Base-by-base conservation (phyloP, 2,329 filamentous ascomycete genomes). In the Dothistroma pini region DNA sequence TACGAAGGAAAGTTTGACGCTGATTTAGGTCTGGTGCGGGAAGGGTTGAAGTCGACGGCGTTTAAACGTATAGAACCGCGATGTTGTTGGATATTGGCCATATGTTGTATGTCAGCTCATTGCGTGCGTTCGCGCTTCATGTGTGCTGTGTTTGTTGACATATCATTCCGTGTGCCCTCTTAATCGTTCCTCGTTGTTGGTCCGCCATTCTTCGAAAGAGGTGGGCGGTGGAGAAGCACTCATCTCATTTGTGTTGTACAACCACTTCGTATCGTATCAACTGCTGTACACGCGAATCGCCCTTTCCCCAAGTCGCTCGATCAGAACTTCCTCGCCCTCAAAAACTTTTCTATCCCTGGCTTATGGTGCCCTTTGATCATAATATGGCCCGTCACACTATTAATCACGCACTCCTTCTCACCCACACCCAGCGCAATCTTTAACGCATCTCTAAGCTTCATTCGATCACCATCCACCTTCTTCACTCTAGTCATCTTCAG, bases 381-480 rank as follows among this genome's bases (percentile, higher is more conserved):
- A 56, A 97, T 83, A 70, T 96, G 89, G 55, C 83, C 83, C 50
- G 89, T 96, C 55, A 88, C 77, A 38, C 75, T 72, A 72, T 86
- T 87, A 51, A 88, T 79, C 64, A 74, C 78, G 48, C 87, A 79
- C 7, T 86, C 78, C 14, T 83, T 78, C 54, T 80, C 72, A 31
- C 60, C 52, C 44, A 71, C 48, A 3, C 66, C 63, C 63, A 96
- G 75, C 11, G 80, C 82, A 21, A 77, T 71, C 41, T 80, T 77
- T 59, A 97, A 73, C 68, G 92, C 88, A 38, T 82, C 75, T 63
- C 84, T 81, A 65, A 97, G 74, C 2, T 79, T 83, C 34, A 79
- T 75, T 54, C 86, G 71, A 73, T 96, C 84, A 16, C 95, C 95
- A 60, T 91, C 86, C 54, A 93, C 83, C 76, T 90, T 92, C 74